These are phyloP conservation scores for Brasenia schreberi DNA, from an alignment of 164 flowering plant genomes.

Conservation along the genomic window DNA sequence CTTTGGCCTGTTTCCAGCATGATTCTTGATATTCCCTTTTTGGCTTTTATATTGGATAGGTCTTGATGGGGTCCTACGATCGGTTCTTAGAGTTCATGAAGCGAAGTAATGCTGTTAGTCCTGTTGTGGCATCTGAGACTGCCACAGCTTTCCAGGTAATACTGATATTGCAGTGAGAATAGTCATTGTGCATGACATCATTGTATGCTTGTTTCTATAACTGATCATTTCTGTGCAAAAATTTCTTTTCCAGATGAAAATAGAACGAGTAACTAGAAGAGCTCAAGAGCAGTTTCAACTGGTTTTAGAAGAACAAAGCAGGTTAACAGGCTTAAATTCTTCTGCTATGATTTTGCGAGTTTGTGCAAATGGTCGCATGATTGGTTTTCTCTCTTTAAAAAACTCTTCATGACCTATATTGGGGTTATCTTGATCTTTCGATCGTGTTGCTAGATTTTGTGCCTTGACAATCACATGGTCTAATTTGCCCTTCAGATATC, in stretches of 20 bases:
- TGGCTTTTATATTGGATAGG: slow-evolving; percentile 20
- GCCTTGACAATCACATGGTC: too few species aligned
- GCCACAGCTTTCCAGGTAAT: slow-evolving; percentile 93
- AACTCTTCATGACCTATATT: too few species aligned
- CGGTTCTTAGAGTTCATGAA: slow-evolving; percentile 70
- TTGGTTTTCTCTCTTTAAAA: too few species aligned
- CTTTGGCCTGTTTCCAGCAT: neutral
- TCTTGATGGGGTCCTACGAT: slow-evolving; percentile 70
- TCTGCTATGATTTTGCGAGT: too few species aligned
- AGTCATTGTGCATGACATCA: too few species aligned
- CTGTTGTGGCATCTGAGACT: slow-evolving; percentile 86
- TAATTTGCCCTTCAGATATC: too few species aligned
- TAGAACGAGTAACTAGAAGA: slow-evolving; percentile 87
- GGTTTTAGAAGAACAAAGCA: slow-evolving; percentile 96
- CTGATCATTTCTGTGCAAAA: too few species aligned
- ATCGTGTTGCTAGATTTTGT: too few species aligned
- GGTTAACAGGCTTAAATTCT: slow-evolving; percentile 30
- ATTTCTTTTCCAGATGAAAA: slow-evolving; percentile 47
- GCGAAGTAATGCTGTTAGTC: slow-evolving; percentile 90
- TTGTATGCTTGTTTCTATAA: too few species aligned
- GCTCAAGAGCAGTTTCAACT: slow-evolving; percentile 97
- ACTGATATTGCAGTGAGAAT: too few species aligned
- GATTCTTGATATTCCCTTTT: neutral
- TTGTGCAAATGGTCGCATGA: too few species aligned
- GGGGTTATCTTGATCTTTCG: too few species aligned